A percentile compares a stretch with the other conserved stretches of the same genome.
Evolutionary conservation across 1,284 basidiomycete species (phyloP).

Genomic region (Vanrija sp.): DNA sequence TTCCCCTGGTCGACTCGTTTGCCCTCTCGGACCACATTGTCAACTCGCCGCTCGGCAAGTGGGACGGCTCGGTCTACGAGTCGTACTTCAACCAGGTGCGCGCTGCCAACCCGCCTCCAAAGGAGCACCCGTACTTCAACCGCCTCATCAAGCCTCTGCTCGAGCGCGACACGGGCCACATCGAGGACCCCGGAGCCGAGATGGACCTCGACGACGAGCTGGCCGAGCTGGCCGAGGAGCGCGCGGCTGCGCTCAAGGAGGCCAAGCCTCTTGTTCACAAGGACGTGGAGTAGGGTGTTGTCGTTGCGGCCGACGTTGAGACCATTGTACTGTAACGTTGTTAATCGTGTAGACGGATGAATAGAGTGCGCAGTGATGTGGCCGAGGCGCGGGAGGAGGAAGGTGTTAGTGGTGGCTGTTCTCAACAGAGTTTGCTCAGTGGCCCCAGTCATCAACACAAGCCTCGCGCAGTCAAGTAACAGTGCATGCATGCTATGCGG

Average conservation of each 20-base stretch:
- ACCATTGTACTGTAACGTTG: neutral
- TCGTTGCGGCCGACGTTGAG: neutral
- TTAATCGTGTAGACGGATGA: no score
- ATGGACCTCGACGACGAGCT: slow-evolving; percentile 50
- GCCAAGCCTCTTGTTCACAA: neutral
- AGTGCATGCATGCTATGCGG: neutral
- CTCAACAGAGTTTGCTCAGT: no score
- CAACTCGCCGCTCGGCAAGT: slow-evolving; percentile 57
- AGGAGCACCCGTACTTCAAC: slow-evolving; percentile 55
- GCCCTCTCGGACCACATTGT: slow-evolving; percentile 56
- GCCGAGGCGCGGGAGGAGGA: neutral
- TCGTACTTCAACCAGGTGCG: slow-evolving; percentile 54
- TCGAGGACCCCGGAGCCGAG: slow-evolving; percentile 51
- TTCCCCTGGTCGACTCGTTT: slow-evolving; percentile 56
- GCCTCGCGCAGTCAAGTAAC: neutral
- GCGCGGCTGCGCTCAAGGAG: slow-evolving; percentile 1
- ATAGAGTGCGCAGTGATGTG: neutral
- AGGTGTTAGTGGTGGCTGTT: neutral
- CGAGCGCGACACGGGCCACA: slow-evolving; percentile 49
- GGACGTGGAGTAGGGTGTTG: no score
- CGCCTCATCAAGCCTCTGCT: slow-evolving; percentile 56
- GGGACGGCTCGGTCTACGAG: slow-evolving; percentile 52
- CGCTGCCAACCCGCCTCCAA: slow-evolving; percentile 43
- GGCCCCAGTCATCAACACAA: no score
- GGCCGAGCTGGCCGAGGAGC: slow-evolving; percentile 32